A percentile compares a stretch with the other conserved stretches of the same genome.
These are phyloP conservation scores for Meripilus lineatus DNA, from an alignment of 1,284 basidiomycete genomes.

Conservation along the genomic window DNA sequence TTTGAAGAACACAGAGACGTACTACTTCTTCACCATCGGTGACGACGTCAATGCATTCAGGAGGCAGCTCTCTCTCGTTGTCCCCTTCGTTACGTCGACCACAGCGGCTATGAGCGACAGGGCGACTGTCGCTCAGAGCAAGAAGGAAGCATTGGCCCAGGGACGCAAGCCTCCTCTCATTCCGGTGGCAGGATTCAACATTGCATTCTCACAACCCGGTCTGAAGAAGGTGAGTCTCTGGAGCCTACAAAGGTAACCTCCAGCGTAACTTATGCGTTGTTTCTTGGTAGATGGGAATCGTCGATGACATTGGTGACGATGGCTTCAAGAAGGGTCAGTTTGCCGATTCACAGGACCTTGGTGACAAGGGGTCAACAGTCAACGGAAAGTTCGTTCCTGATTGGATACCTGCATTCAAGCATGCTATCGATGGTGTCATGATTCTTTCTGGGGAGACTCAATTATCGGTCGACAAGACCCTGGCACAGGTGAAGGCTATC, in stretches of 20 bases:
- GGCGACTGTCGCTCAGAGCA: conserved; percentile 13
- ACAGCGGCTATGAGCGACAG: conserved; percentile 17
- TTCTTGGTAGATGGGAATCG: conserved; percentile 31
- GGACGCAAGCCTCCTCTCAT: conserved; percentile 11
- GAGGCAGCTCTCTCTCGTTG: conserved; percentile 24
- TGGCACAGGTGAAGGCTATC: conserved; percentile 10
- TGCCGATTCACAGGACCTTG: conserved; percentile 22
- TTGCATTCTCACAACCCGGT: conserved; percentile 30
- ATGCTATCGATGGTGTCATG: conserved; percentile 33
- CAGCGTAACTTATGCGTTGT: too few relatives aligned
- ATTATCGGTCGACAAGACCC: conserved; percentile 13
- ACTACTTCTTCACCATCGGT: conserved; percentile 36
- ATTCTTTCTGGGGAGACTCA: conserved; percentile 30
- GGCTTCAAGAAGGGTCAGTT: conserved; percentile 30
- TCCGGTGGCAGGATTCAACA: conserved; percentile 24
- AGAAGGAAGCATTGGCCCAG: too few relatives aligned
- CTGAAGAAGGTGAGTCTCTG: conserved; percentile 21
- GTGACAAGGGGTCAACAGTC: conserved; percentile 10
- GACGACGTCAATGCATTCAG: conserved; percentile 20
- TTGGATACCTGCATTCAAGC: conserved; percentile 32
- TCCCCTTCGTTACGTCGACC: conserved; percentile 30
- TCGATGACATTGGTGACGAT: conserved; percentile 29
- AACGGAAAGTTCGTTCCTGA: conserved; percentile 21
- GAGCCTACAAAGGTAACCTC: too few relatives aligned
- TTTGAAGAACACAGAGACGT: conserved; percentile 39